Evolutionary conservation across 805 yeast species (phyloP), one percentile per base, ranked within the genome.

Genomic region (Lachancea cidri): DNA sequence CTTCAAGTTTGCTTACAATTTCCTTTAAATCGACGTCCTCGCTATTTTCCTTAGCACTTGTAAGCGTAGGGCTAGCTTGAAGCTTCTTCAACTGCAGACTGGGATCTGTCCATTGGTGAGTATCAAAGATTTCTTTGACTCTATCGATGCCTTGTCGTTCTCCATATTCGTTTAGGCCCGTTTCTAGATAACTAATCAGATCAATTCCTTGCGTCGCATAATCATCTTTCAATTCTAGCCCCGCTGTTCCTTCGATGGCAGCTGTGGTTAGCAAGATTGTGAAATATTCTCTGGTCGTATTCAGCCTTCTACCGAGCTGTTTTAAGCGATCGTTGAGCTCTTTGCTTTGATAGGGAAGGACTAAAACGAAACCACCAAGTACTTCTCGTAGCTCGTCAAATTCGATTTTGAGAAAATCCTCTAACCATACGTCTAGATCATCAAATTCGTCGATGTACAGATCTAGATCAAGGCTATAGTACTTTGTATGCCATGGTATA

Each of bases 21-120:
- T 31, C 29, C 22, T 42, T 42, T n/a, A 48, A 30, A n/a, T 11
- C 17, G 31, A n/a, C 8, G 33, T 22, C 27, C 9, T 22, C 27
- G 17, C 14, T 15, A n/a, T 13, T 35, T 18, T 39, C 38, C 1
- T 35, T n/a, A n/a, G n/a, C n/a, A 11, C 14, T 6, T 34, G 25
- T 19, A 6, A 16, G 29, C 11, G 20, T 17, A 35, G 7, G 29
- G 8, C 29, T 24, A 24, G 13, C n/a, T n/a, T n/a, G n/a, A n/a
- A n/a, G n/a, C n/a, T n/a, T n/a, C n/a, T n/a, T n/a, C n/a, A n/a
- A n/a, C n/a, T n/a, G n/a, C n/a, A n/a, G n/a, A n/a, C n/a, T 8
- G 29, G 29, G 46, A n/a, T n/a, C n/a, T n/a, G n/a, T n/a, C 82
- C 83, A 77, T 19, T 67, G 71, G 43, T 74, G 70, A 1, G 74